phyloP scores from a whole-genome alignment of 2,329 filamentous ascomycete genomes.

The Calonectria ilicicola region DNA sequence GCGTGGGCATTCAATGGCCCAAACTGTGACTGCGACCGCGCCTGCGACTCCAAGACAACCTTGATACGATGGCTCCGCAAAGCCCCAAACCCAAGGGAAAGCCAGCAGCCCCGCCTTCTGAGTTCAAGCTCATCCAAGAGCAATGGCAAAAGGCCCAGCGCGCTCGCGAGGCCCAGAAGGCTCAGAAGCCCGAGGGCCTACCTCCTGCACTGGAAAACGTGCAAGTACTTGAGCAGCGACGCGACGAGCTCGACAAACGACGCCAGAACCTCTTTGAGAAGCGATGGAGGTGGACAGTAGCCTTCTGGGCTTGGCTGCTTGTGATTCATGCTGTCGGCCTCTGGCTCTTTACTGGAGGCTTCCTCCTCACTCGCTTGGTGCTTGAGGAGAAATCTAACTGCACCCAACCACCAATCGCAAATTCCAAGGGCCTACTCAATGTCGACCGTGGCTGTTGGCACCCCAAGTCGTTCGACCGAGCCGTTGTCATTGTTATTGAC shows the following conservation, averaged over 20 bases:
- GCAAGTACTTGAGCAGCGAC: conserved; percentile 57
- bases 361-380: conserved; percentile 88
- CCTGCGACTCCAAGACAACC: conserved; percentile 23
- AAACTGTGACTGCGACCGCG: conserved; percentile 25
- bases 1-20: conserved; percentile 44
- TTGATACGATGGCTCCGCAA: conserved; percentile 42
- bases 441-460: conserved; percentile 89
- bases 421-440: conserved; percentile 52
- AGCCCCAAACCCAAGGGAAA: conserved; percentile 42
- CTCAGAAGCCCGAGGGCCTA: conserved; percentile 40
- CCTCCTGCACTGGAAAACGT: conserved; percentile 49
- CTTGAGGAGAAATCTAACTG: conserved; percentile 82
- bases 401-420: conserved; percentile 73
- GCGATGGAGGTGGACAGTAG: conserved; percentile 69
- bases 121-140: conserved; percentile 65
- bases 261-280: conserved; percentile 63
- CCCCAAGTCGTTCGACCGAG: conserved; percentile 91
- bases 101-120: conserved; percentile 45
- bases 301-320: conserved; percentile 78
- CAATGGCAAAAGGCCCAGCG: conserved; percentile 67
- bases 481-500: conserved; percentile 90
- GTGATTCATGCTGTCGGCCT: conserved; percentile 84
- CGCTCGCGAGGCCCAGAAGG: conserved; percentile 58
- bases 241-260: conserved; percentile 59
- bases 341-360: conserved; percentile 93